Evolutionary conservation across 129 eudicot genomes (phyloP).

Genomic region (carrot (Daucus carota)): DNA sequence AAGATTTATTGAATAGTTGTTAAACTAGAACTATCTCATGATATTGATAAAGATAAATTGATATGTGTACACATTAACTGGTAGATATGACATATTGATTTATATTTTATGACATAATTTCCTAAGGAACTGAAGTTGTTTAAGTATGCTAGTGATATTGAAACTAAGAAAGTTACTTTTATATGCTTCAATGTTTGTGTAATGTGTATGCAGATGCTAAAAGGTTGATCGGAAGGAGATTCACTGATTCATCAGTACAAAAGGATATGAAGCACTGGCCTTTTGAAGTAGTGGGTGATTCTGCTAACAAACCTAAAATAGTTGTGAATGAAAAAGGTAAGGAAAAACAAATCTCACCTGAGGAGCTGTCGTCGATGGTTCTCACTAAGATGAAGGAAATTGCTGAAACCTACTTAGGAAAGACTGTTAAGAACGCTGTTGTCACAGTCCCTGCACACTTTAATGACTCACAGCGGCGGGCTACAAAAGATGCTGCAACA

Average conservation of each 20-base stretch:
- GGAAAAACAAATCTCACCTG: neutral
- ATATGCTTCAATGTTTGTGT: neutral
- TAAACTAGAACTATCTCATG: too few relatives aligned
- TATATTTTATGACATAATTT: too few relatives aligned
- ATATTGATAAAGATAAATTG: too few relatives aligned
- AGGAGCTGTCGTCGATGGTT: neutral
- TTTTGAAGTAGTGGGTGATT: neutral
- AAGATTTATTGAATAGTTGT: too few relatives aligned
- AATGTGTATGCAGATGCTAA: neutral
- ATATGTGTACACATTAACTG: too few relatives aligned
- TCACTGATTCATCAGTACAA: neutral
- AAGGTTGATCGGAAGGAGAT: neutral
- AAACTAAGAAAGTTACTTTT: neutral
- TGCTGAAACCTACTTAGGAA: neutral
- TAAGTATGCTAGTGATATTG: neutral
- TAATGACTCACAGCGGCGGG: neutral
- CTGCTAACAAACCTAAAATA: neutral
- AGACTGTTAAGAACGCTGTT: neutral
- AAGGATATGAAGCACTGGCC: neutral
- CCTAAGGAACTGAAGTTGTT: too few relatives aligned
- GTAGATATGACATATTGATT: too few relatives aligned
- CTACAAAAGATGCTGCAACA: neutral
- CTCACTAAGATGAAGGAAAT: neutral
- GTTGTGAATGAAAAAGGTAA: neutral
- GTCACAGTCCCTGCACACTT: conserved; percentile 1